These are phyloP conservation scores for Ophiostoma quercus DNA, from an alignment of 2,329 filamentous ascomycete species.

Conservation along the genomic window DNA sequence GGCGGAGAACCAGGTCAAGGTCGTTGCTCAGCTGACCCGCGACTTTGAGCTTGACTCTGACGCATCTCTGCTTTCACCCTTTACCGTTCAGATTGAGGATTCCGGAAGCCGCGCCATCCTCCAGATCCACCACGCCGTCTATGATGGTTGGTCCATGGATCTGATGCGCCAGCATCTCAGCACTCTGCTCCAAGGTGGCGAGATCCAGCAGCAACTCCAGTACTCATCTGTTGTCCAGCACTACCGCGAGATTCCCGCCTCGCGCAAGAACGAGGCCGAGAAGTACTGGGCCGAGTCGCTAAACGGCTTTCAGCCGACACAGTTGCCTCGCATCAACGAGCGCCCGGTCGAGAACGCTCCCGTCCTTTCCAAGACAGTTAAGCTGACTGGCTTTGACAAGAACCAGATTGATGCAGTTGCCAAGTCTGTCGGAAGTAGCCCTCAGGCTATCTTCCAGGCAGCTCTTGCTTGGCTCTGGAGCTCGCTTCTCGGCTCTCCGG, in stretches of 20 bases:
- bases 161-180: conserved; percentile 64
- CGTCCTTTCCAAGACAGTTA: conserved; percentile 30
- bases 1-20: conserved; percentile 39
- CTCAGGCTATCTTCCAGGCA: conserved; percentile 71
- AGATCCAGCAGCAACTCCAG: conserved; percentile 43
- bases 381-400: conserved; percentile 35
- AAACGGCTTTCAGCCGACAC: conserved; percentile 47
- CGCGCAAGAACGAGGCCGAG: conserved; percentile 39
- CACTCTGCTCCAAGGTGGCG: conserved; percentile 38
- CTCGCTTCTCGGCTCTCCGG: conserved; percentile 56
- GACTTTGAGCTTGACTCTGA: conserved; percentile 39
- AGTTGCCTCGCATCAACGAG: conserved; percentile 56
- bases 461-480: conserved; percentile 62
- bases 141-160: conserved; percentile 91
- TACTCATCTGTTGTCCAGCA: conserved; percentile 57
- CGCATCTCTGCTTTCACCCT: conserved; percentile 49
- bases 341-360: background rate
- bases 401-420: conserved; percentile 37
- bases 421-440: conserved; percentile 46
- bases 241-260: conserved; percentile 34
- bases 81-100: conserved; percentile 53
- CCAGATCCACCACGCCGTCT: conserved; percentile 74
- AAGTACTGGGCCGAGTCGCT: conserved; percentile 69
- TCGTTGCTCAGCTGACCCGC: conserved; percentile 37
- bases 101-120: conserved; percentile 38